Evolutionary conservation across 495 filamentous ascomycete genomes (phyloP), one percentile per base, ranked within the genome.

Genomic region (Darksidea phi): DNA sequence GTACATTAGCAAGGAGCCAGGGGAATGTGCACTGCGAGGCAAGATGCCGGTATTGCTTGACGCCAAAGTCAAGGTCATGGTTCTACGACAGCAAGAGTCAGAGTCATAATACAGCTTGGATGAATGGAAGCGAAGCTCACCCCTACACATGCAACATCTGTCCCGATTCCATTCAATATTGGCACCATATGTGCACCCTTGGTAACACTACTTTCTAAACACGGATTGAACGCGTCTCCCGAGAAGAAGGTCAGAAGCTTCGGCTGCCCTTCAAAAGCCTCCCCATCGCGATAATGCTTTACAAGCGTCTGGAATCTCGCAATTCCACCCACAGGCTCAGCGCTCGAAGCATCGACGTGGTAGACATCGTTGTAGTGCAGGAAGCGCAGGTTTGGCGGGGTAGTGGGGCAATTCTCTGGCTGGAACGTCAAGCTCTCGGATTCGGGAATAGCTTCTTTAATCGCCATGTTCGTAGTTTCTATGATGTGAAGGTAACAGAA

Each of bases 331-430:
- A 88, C 82, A 7, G 91, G 91, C 61, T 96, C 89, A 15, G 84
- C 82, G 17, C 88, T 90, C 6, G 86, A 83, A 41, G 79, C 37
- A 70, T 94, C 89, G 48, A 96, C 82, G 63, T 96, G 91, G 73
- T 96, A 96, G 51, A 88, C 89, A 73, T 96, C 91, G 74, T 96
- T 96, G 77, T 86, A 96, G 77, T 96, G 91, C 48, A 95, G 75
- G 26, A 96, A 70, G 25, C 91, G 84, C 24, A 95, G 76, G 73
- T 88, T 87, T 17, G 89, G 89, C 25, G 81, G 71, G 18, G 78
- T 78, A 38, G 61, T 51, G 36, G 48, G 38, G 55, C 60, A 28
- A 26, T 46, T 42, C 42, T 54, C 57, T n/a, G 54, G 47, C 15
- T 56, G 24, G 46, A 55, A 66, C 32, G 59, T 57, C 32, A 66